These are phyloP conservation scores for Clavariopsis aquatica DNA, from an alignment of 495 filamentous ascomycete genomes.

Conservation along the genomic window DNA sequence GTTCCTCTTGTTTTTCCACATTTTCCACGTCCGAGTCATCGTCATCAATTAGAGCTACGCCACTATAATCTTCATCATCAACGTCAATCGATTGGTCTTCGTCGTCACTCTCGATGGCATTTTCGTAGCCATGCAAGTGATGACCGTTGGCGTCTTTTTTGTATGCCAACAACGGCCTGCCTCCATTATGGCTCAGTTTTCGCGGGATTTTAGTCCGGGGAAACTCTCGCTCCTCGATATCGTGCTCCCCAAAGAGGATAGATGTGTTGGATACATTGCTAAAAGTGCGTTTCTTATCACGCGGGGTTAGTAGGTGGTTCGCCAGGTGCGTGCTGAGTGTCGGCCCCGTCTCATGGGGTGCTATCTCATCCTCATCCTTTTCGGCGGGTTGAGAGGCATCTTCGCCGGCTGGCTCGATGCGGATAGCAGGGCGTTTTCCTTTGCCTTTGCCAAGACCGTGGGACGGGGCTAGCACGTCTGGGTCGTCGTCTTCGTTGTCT, in stretches of 20 bases:
- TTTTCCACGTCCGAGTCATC: slow-evolving; percentile 72
- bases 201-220: slow-evolving; percentile 31
- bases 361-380: slow-evolving; percentile 22
- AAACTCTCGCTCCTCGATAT: slow-evolving; percentile 12
- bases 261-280: slow-evolving; percentile 39
- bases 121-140: slow-evolving; percentile 21
- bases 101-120: slow-evolving; percentile 47
- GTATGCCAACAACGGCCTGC: slow-evolving; percentile 28
- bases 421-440: slow-evolving; percentile 35
- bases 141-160: slow-evolving; percentile 13
- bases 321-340: slow-evolving; percentile 16
- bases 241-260: slow-evolving; percentile 26
- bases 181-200: slow-evolving; percentile 28
- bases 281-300: slow-evolving; percentile 35
- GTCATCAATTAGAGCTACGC: slow-evolving; percentile 70
- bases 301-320: background rate
- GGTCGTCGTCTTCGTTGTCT: slow-evolving; percentile 54
- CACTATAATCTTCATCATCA: slow-evolving; percentile 70
- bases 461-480: slow-evolving; percentile 56
- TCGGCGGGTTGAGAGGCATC: slow-evolving; percentile 22
- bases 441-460: slow-evolving; percentile 48
- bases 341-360: slow-evolving; percentile 35
- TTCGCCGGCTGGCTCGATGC: slow-evolving; percentile 25
- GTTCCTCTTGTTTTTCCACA: slow-evolving; percentile 61
- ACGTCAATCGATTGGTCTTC: slow-evolving; percentile 41